Evolutionary conservation across 768 basidiomycete genomes (phyloP).

Genomic region (Kwoniella sp.): DNA sequence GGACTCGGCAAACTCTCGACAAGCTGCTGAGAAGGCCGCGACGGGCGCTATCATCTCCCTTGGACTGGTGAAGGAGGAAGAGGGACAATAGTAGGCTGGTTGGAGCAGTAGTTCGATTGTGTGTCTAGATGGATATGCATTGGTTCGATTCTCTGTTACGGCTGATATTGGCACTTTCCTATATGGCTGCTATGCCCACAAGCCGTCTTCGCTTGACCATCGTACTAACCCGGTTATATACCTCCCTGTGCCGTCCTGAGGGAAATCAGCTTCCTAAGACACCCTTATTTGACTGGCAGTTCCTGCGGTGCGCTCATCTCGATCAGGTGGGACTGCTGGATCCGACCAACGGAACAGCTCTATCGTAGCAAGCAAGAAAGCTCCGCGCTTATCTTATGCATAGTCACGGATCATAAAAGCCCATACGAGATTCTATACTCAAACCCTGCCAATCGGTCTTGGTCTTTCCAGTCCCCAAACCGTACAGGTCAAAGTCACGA

Average conservation of each 20-base stretch:
- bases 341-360: too few species aligned
- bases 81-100: constrained; percentile 37
- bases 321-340: too few species aligned
- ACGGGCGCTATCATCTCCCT: constrained; percentile 75
- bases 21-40: constrained; percentile 70
- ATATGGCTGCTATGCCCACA: too few species aligned
- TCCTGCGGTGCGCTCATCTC: too few species aligned
- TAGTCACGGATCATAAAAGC: constrained; percentile 27
- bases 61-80: constrained; percentile 69
- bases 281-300: too few species aligned
- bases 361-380: too few species aligned
- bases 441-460: constrained; percentile 21
- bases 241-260: too few species aligned
- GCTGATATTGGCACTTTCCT: too few species aligned
- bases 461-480: constrained; percentile 18
- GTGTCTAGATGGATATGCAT: constrained; percentile 11
- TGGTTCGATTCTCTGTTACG: constrained; percentile 10
- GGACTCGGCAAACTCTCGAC: constrained; percentile 69
- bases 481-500: background rate
- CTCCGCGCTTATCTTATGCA: background rate
- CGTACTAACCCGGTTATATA: too few species aligned
- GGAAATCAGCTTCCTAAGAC: too few species aligned
- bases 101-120: background rate
- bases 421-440: too few species aligned
- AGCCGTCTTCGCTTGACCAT: too few species aligned